Base-by-base conservation (phyloP, 176 grass and related monocot species). In the Juncus effusus region DNA sequence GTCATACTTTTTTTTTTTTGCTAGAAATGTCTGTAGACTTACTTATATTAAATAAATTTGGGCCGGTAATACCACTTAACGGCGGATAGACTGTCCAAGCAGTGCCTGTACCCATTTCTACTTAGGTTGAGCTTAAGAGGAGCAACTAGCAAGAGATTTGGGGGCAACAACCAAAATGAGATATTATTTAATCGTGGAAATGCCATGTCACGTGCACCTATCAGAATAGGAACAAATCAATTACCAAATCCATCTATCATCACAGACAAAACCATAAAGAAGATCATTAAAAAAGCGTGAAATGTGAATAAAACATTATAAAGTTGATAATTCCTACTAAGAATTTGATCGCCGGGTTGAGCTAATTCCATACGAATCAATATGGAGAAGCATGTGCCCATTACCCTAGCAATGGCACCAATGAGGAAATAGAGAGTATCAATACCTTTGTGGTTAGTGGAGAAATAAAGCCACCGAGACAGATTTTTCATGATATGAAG, bases 111-210 rank as follows among this genome's bases (percentile, higher is more conserved):
- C 13, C 71, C 58, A 54, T n/a, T 63, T 72, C 70, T 61, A 74
- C 56, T 74, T 60, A 60, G 70, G 56, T 3, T 61, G 37, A 40
- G 56, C 70, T 74, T 62, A 62, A 74, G 59, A 52, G 70, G 70
- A 74, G 44, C 19, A 28, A 28, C 19, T 28, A 47, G 70, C 56
- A 74, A 74, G 38, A 62, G 70, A 74, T 39, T 62, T 74, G 56
- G 70, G 45, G 70, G 70, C 40, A 74, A 74, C 36, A 74, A 62
- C 40, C 13, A 62, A 38, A 74, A 74, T 59, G 56, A 74, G 8
- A 74, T 74, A 74, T 74, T 61, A 74, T 74, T 74, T 74, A 51
- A 74, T 74, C 55, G 51, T 60, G 70, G 38, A 74, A 62, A 74
- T 74, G 37, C 15, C 70, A 74, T 74, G 70, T 39, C 56, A 74